phyloP scores from a whole-genome alignment of 805 yeast genomes.

The Zygoascus tannicola region DNA sequence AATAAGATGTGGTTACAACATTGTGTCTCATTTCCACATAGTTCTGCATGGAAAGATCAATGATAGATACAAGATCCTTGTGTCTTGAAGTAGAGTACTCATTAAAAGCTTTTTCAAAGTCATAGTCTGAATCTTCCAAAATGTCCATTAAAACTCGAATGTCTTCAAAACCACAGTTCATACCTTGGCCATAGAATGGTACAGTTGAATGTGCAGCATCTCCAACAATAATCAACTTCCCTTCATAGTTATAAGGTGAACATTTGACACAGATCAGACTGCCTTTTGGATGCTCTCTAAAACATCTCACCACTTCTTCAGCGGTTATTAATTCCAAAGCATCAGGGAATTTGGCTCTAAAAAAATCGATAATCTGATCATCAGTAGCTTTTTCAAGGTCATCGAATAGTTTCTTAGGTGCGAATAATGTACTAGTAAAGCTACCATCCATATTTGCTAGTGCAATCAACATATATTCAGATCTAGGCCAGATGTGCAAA shows the following conservation, averaged over 20 bases:
- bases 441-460: constrained; percentile 78
- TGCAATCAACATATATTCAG: constrained; percentile 80
- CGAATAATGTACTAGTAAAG: constrained; percentile 83
- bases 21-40: constrained; percentile 81
- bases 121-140: constrained; percentile 32
- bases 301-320: constrained; percentile 41
- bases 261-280: constrained; percentile 66
- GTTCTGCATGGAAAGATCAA: constrained; percentile 69
- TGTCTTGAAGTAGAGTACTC: constrained; percentile 48
- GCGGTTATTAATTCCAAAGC: constrained; percentile 62
- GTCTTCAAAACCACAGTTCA: constrained; percentile 95
- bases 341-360: constrained; percentile 58
- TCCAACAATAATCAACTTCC: constrained; percentile 63
- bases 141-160: constrained; percentile 53
- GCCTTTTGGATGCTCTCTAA: constrained; percentile 58
- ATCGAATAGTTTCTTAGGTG: constrained; percentile 63
- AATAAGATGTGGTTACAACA: constrained; percentile 53
- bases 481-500: constrained; percentile 89
- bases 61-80: constrained; percentile 63
- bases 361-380: constrained; percentile 43
- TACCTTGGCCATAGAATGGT: constrained; percentile 96
- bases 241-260: constrained; percentile 56
- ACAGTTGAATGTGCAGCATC: constrained; percentile 97
- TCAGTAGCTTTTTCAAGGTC: constrained; percentile 31
- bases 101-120: constrained; percentile 43